phyloP scores from a whole-genome alignment of 345 rosid species.

The Toxicodendron radicans region DNA sequence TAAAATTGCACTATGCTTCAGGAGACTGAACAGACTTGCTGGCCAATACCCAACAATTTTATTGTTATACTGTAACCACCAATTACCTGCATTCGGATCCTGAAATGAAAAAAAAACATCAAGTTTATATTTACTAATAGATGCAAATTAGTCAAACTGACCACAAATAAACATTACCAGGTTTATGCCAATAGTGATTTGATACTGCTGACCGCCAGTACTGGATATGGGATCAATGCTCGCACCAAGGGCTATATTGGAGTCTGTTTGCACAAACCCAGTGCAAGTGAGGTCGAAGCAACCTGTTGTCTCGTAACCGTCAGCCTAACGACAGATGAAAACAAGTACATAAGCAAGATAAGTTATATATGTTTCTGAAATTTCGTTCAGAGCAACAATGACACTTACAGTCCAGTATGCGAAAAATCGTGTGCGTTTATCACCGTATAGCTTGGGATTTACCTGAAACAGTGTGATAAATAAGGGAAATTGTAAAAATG shows the following conservation, averaged over 20 bases:
- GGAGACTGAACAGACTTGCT: slow-evolving; percentile 16
- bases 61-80: slow-evolving; percentile 36
- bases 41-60: slow-evolving; percentile 44
- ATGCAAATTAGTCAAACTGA: background rate
- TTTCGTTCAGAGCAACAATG: background rate
- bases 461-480: background rate
- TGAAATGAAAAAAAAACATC: slow-evolving; percentile 9
- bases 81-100: slow-evolving; percentile 40
- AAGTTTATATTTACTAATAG: background rate
- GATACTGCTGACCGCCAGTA: slow-evolving; percentile 9
- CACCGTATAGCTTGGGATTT: slow-evolving; percentile 30
- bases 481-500: too few species aligned
- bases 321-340: slow-evolving; percentile 19
- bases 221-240: slow-evolving; percentile 22
- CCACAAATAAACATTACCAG: slow-evolving; percentile 20
- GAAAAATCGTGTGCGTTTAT: slow-evolving; percentile 27
- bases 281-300: slow-evolving; percentile 46
- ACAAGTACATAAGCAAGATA: background rate
- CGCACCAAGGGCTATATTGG: slow-evolving; percentile 31
- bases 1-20: slow-evolving; percentile 35
- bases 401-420: slow-evolving; percentile 37
- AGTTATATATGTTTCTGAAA: background rate
- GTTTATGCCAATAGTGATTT: slow-evolving; percentile 15
- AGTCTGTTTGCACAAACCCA: slow-evolving; percentile 46
- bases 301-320: slow-evolving; percentile 31